These are phyloP conservation scores for Mycena latifolia DNA, from an alignment of 768 basidiomycete genomes.

Conservation along the genomic window DNA sequence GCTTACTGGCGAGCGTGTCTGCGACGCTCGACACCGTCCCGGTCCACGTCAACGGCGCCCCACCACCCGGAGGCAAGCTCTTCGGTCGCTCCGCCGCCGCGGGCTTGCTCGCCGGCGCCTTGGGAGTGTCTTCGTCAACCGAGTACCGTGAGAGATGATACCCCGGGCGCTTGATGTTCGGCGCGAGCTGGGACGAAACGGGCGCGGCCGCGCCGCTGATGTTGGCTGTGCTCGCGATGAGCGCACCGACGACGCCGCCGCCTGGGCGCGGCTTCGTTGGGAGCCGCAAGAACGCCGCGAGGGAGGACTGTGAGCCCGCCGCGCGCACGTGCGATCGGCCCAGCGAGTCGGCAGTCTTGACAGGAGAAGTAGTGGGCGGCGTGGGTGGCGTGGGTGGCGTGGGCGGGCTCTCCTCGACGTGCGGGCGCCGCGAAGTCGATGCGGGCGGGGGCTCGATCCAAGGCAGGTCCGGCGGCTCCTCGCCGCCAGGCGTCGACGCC, in stretches of 20 bases:
- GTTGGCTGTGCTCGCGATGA: slow-evolving; percentile 78
- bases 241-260: slow-evolving; percentile 76
- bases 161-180: slow-evolving; percentile 72
- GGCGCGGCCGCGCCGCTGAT: slow-evolving; percentile 75
- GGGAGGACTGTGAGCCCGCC: slow-evolving; percentile 18
- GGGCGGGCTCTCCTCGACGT: slow-evolving; percentile 17
- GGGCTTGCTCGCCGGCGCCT: neutral
- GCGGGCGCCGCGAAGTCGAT: slow-evolving; percentile 12
- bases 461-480: slow-evolving; percentile 27
- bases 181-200: slow-evolving; percentile 57
- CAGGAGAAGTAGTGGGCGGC: too few species aligned
- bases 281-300: slow-evolving; percentile 11
- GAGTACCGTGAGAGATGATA: slow-evolving; percentile 70
- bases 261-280: slow-evolving; percentile 54
- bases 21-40: slow-evolving; percentile 10
- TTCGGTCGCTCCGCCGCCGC: slow-evolving; percentile 20
- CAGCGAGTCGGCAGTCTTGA: too few species aligned
- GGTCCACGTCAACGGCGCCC: slow-evolving; percentile 5
- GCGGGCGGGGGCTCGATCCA: slow-evolving; percentile 25
- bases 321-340: slow-evolving; percentile 17
- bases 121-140: slow-evolving; percentile 31
- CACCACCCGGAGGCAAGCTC: slow-evolving; percentile 14
- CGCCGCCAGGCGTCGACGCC: slow-evolving; percentile 37
- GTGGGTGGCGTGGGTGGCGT: neutral
- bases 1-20: slow-evolving; percentile 41